Evolutionary conservation across 2,329 filamentous ascomycete genomes (phyloP).

Genomic region (Daldinia sp.): DNA sequence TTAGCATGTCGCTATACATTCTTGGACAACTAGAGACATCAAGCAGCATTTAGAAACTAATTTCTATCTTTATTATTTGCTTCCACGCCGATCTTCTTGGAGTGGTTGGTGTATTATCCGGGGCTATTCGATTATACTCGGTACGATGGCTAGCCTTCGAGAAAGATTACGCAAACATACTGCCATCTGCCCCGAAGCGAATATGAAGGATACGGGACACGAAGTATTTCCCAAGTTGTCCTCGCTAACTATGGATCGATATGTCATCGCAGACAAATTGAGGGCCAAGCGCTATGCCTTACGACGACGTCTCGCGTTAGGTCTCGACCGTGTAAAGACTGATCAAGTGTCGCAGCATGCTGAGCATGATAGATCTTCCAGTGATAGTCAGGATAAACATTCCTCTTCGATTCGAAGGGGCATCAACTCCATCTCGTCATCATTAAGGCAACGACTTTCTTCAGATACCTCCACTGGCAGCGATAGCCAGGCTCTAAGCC

Average conservation of each 20-base stretch:
- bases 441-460: slow-evolving; percentile 20
- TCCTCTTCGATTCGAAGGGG: slow-evolving; percentile 22
- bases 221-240: not conserved
- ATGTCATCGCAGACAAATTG: not conserved
- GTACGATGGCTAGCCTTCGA: slow-evolving; percentile 20
- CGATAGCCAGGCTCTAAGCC: slow-evolving; percentile 1
- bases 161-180: slow-evolving; percentile 6
- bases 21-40: slow-evolving; percentile 8
- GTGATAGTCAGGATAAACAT: not conserved
- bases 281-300: slow-evolving; percentile 5
- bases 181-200: not conserved
- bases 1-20: slow-evolving; percentile 19
- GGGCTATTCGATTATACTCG: not conserved
- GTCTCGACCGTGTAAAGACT: slow-evolving; percentile 14
- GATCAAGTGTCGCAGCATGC: not conserved
- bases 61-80: slow-evolving; percentile 5
- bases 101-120: not conserved
- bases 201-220: not conserved
- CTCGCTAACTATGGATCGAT: not conserved
- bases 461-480: not conserved
- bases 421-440: slow-evolving; percentile 26
- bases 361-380: not conserved
- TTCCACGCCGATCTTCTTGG: not conserved
- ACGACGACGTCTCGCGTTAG: slow-evolving; percentile 17
- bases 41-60: slow-evolving; percentile 6